phyloP scores from a whole-genome alignment of 2,329 filamentous ascomycete species.

The Aschersonia sp. region DNA sequence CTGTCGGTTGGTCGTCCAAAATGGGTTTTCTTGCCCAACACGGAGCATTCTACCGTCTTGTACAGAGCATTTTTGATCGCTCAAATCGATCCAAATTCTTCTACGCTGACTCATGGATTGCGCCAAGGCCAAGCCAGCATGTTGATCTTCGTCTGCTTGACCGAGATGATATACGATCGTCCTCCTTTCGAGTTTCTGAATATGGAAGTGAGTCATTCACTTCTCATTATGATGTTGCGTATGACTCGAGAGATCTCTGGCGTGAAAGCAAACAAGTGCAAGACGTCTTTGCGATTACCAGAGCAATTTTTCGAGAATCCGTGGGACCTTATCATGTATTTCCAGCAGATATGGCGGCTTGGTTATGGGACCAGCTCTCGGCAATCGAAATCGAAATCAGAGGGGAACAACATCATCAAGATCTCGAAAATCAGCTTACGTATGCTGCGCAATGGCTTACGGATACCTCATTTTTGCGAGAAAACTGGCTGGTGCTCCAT shows the following conservation, averaged over 20 bases:
- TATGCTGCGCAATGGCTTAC: slow-evolving; percentile 1
- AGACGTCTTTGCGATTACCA: slow-evolving; percentile 1
- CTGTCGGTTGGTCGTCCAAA: slow-evolving; percentile 22
- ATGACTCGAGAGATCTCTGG: slow-evolving; percentile 4
- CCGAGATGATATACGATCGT: slow-evolving; percentile 6
- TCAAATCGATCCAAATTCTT: background rate
- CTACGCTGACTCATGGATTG: background rate
- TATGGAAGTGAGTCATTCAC: slow-evolving; percentile 10
- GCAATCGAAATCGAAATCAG: background rate
- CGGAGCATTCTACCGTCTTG: slow-evolving; percentile 17
- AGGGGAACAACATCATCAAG: background rate
- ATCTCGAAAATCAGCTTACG: background rate
- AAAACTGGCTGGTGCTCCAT: slow-evolving; percentile 1
- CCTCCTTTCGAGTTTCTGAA: slow-evolving; percentile 4
- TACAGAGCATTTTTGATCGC: background rate
- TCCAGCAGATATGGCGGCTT: background rate
- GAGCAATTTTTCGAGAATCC: background rate
- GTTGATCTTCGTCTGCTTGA: slow-evolving; percentile 3
- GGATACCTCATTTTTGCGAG: background rate
- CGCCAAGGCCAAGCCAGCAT: background rate
- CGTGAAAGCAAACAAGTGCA: background rate
- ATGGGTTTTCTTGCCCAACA: slow-evolving; percentile 31
- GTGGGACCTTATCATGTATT: background rate
- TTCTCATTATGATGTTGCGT: slow-evolving; percentile 3
- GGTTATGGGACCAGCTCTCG: background rate